Evolutionary conservation across 495 filamentous ascomycete species (phyloP).

Genomic region (Penicillium atrosanguineum): DNA sequence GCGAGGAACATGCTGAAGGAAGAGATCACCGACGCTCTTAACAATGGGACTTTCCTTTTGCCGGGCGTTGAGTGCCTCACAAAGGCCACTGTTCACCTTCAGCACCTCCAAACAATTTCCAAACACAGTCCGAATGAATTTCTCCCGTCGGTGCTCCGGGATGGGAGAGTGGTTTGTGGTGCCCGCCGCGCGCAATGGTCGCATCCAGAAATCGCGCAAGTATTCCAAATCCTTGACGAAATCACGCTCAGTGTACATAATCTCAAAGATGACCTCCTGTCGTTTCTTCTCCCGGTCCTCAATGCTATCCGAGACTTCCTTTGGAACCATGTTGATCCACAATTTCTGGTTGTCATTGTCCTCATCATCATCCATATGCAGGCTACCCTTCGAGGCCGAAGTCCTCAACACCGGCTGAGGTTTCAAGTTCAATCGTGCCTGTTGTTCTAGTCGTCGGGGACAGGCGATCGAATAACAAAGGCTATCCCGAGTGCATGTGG

Average conservation of each 20-base stretch:
- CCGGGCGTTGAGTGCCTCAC: constrained; percentile 79
- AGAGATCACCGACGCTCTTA: constrained; percentile 87
- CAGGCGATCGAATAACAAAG: constrained; percentile 99
- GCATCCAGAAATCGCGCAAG: constrained; percentile 97
- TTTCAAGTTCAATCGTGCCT: constrained; percentile 88
- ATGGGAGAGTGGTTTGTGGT: constrained; percentile 75
- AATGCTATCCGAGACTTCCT: constrained; percentile 87
- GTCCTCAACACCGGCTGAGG: constrained; percentile 82
- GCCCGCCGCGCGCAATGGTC: constrained; percentile 71
- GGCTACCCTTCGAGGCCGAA: constrained; percentile 73
- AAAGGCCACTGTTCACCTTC: constrained; percentile 81
- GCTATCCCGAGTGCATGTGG: constrained; percentile 90
- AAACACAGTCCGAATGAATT: constrained; percentile 92
- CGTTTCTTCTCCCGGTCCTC: constrained; percentile 92
- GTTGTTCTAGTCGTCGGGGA: constrained; percentile 90
- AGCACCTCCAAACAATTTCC: constrained; percentile 95
- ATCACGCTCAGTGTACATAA: constrained; percentile 98
- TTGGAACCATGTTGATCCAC: constrained; percentile 98
- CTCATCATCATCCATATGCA: constrained; percentile 72
- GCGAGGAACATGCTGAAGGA: constrained; percentile 83
- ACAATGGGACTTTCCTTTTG: constrained; percentile 91
- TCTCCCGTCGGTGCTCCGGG: constrained; percentile 80
- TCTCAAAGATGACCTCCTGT: constrained; percentile 96
- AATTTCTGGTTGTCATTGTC: constrained; percentile 95
- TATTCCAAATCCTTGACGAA: constrained; percentile 99